Percentiles rank a stretch among this genome's conserved stretches.
These are phyloP conservation scores for Candida silvatica DNA, from an alignment of 805 yeast genomes.

Conservation along the genomic window DNA sequence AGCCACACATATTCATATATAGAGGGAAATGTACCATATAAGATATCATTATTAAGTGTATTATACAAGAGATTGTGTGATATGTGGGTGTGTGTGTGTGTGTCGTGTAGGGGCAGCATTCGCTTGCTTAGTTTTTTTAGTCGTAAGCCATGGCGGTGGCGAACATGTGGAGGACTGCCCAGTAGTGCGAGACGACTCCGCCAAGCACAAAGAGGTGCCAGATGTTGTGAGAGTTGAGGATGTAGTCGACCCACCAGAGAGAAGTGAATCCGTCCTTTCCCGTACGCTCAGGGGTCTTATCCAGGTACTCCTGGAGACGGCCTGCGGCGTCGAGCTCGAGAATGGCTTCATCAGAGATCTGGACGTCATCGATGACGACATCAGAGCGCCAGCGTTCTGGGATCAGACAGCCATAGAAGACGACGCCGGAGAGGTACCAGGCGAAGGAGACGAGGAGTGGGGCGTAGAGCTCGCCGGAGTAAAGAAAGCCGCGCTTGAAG, in stretches of 20 bases:
- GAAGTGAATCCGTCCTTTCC: slow-evolving; percentile 35
- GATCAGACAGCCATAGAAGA: slow-evolving; percentile 76
- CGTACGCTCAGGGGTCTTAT: slow-evolving; percentile 28
- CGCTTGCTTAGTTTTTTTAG: too few species aligned
- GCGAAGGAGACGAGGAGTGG: slow-evolving; percentile 68
- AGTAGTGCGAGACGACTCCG: slow-evolving; percentile 87
- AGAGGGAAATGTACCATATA: too few species aligned
- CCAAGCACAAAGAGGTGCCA: slow-evolving; percentile 91
- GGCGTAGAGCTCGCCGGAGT: slow-evolving; percentile 44
- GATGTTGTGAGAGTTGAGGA: slow-evolving; percentile 72
- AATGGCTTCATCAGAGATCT: slow-evolving; percentile 25
- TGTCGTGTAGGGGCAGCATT: background rate
- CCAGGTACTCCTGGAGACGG: slow-evolving; percentile 29
- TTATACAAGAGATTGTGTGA: too few species aligned
- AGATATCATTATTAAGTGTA: too few species aligned
- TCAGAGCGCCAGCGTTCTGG: slow-evolving; percentile 87
- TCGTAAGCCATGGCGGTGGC: slow-evolving; percentile 21
- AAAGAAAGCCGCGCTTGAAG: slow-evolving; percentile 43
- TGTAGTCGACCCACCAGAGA: slow-evolving; percentile 80
- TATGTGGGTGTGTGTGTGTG: slow-evolving; percentile 1
- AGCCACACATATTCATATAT: too few species aligned
- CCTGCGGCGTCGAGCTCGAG: slow-evolving; percentile 21
- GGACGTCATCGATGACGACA: slow-evolving; percentile 41
- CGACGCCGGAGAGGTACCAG: slow-evolving; percentile 77
- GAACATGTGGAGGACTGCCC: slow-evolving; percentile 68